Evolutionary conservation across 2,329 filamentous ascomycete genomes (phyloP).

Genomic region (Sporothrix euskadiensis): DNA sequence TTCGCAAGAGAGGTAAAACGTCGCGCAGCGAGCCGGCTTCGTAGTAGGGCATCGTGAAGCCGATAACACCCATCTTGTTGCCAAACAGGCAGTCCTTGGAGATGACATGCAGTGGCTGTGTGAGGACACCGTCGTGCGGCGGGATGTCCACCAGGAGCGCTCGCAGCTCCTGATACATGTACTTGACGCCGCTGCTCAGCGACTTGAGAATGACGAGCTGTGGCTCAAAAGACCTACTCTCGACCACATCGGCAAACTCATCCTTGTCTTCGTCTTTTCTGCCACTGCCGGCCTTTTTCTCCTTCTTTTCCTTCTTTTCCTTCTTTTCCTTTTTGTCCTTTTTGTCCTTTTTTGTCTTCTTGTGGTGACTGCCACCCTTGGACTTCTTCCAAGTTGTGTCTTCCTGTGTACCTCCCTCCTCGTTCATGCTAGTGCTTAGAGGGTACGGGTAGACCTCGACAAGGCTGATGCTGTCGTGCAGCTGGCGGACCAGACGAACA

Average conservation of each 20-base stretch:
- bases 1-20: conserved; percentile 52
- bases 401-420: not conserved
- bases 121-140: conserved; percentile 55
- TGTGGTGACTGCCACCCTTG: not conserved
- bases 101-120: conserved; percentile 54
- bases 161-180: conserved; percentile 62
- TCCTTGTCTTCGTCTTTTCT: not conserved
- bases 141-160: conserved; percentile 52
- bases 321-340: not conserved
- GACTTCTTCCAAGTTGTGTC: not conserved
- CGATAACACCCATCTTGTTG: conserved; percentile 55
- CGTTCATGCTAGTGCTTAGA: not conserved
- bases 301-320: not conserved
- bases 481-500: conserved; percentile 53
- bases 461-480: conserved; percentile 59
- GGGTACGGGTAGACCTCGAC: conserved; percentile 47
- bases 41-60: conserved; percentile 59
- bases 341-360: not conserved
- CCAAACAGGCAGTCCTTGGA: conserved; percentile 59
- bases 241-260: not conserved
- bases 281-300: not conserved
- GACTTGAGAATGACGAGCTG: conserved; percentile 58
- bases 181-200: conserved; percentile 58
- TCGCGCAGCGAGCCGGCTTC: conserved; percentile 57
- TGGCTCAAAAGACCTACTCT: not conserved